Evolutionary conservation across 1,284 basidiomycete genomes (phyloP).

Genomic region (Ganoderma leucocontextum): DNA sequence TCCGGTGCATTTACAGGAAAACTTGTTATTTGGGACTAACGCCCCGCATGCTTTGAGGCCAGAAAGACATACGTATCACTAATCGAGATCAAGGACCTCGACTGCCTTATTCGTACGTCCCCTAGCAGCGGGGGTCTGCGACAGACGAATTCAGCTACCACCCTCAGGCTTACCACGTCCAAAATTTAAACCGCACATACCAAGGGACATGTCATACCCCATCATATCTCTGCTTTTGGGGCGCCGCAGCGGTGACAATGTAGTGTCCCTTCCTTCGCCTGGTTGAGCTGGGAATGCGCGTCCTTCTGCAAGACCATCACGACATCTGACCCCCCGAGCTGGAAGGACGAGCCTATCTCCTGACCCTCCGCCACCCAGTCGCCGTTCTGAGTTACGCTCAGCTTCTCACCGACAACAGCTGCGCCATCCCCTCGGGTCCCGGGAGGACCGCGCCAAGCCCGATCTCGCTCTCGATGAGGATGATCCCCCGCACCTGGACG

Average conservation of each 20-base stretch:
- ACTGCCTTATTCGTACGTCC: too few species aligned
- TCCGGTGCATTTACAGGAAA: too few species aligned
- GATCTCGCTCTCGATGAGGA: slow-evolving; percentile 32
- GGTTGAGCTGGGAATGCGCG: slow-evolving; percentile 27
- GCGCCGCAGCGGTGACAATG: background rate
- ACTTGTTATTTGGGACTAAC: too few species aligned
- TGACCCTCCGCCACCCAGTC: slow-evolving; percentile 29
- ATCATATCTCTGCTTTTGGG: too few species aligned
- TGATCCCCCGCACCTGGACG: slow-evolving; percentile 33
- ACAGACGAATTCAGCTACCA: too few species aligned
- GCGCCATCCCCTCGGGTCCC: slow-evolving; percentile 37
- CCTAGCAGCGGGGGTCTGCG: too few species aligned
- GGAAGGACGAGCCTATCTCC: slow-evolving; percentile 33
- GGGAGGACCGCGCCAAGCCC: slow-evolving; percentile 36
- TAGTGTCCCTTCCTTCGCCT: slow-evolving; percentile 24
- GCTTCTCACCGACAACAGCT: slow-evolving; percentile 33
- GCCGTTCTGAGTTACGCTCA: slow-evolving; percentile 28
- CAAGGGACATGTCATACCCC: too few species aligned
- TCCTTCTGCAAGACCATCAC: slow-evolving; percentile 33
- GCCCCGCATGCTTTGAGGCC: too few species aligned
- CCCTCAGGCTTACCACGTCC: too few species aligned
- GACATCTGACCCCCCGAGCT: slow-evolving; percentile 34
- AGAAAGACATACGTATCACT: too few species aligned
- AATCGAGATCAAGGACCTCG: too few species aligned
- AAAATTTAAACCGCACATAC: too few species aligned